Evolutionary conservation across 345 rosid genomes (phyloP).

Genomic region (Gossypium raimondii): DNA sequence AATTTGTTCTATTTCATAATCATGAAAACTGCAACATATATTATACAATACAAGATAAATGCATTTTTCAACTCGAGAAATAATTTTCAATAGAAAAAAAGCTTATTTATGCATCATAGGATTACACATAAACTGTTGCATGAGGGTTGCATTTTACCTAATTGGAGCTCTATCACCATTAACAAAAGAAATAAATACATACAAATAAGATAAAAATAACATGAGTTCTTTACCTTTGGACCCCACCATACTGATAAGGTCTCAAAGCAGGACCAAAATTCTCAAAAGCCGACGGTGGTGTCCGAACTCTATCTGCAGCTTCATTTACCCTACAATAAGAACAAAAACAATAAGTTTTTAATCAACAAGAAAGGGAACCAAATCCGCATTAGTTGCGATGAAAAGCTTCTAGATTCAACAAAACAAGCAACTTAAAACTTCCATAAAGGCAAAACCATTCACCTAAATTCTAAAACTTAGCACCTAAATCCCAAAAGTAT

Average conservation of each 20-base stretch:
- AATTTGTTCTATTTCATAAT: not conserved
- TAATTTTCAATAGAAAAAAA: not conserved
- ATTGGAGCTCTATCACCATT: not conserved
- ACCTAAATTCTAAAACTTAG: not conserved
- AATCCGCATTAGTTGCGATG: not conserved
- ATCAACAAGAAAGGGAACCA: not conserved
- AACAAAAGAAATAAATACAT: not conserved
- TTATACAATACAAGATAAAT: not conserved
- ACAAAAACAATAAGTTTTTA: not conserved
- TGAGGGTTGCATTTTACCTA: not conserved
- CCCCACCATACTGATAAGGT: constrained; percentile 27
- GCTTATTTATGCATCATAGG: not conserved
- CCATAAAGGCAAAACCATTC: not conserved
- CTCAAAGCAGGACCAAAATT: constrained; percentile 13
- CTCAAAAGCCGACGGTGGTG: constrained; percentile 28
- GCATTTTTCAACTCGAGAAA: not conserved
- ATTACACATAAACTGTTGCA: not conserved
- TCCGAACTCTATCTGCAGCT: constrained; percentile 24
- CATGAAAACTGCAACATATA: not conserved
- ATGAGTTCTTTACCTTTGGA: constrained; percentile 22
- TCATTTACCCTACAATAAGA: constrained; percentile 24
- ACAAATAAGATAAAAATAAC: not conserved
- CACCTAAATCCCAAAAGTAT: not conserved
- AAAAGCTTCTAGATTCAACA: not conserved
- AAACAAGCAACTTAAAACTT: not conserved